Evolutionary conservation across 2,329 filamentous ascomycete species (phyloP).

Genomic region (Pseudogymnoascus sp.): DNA sequence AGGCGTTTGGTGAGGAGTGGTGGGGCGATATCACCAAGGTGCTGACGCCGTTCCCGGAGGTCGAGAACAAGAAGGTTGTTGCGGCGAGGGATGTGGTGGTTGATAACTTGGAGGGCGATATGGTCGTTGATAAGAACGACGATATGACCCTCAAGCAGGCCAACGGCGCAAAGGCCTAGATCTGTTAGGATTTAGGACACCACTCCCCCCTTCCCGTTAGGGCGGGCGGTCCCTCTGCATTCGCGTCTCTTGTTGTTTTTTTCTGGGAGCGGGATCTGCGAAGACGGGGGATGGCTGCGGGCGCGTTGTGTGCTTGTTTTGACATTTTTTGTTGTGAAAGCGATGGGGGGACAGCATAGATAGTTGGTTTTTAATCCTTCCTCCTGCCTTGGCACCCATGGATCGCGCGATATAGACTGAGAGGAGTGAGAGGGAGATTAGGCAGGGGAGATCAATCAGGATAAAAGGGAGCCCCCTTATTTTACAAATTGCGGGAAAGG

Average conservation of each 20-base stretch:
- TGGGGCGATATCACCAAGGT: constrained; percentile 65
- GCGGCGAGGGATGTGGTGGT: constrained; percentile 27
- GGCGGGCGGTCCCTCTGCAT: too few species aligned
- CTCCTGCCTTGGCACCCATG: neutral
- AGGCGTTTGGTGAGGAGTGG: constrained; percentile 56
- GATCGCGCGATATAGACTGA: neutral
- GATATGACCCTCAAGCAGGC: constrained; percentile 16
- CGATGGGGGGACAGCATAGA: neutral
- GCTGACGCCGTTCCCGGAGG: constrained; percentile 58
- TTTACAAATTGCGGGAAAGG: neutral
- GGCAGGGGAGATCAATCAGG: neutral
- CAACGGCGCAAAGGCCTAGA: neutral
- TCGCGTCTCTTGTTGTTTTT: neutral
- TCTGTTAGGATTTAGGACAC: neutral
- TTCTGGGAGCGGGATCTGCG: neutral
- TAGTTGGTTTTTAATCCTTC: neutral
- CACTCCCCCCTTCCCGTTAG: neutral
- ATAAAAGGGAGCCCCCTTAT: neutral
- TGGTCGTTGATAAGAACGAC: constrained; percentile 25
- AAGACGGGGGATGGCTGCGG: neutral
- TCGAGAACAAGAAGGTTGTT: constrained; percentile 46
- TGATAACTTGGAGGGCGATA: constrained; percentile 15
- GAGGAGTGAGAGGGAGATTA: neutral
- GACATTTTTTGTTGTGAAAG: neutral
- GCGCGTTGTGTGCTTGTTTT: neutral